A percentile compares a stretch with the other conserved stretches of the same genome.
Conservation (phyloP, 2,329 filamentous ascomycete genomes). For the Beauveria asiatica region DNA sequence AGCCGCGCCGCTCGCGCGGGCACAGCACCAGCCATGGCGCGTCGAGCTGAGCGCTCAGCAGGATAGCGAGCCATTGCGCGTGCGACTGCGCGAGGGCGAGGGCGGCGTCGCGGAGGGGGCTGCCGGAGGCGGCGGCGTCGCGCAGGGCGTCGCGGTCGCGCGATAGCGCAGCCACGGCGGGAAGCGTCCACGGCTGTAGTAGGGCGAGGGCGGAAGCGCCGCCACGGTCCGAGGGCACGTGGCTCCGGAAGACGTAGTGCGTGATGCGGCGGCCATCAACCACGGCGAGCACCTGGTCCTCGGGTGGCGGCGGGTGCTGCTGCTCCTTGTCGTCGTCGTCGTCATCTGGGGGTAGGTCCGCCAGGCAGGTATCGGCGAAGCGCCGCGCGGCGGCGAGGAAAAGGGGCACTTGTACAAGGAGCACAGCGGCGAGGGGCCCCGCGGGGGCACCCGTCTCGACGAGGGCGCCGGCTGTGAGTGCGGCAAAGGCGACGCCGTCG, state of each 20-base stretch:
- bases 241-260: not conserved
- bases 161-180: not conserved
- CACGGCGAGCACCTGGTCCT: constrained; percentile 1
- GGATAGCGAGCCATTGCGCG: constrained; percentile 6
- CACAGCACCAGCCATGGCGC: not conserved
- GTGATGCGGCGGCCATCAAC: constrained; percentile 4
- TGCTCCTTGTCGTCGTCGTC: not conserved
- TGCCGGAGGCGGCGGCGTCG: not conserved
- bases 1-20: not conserved
- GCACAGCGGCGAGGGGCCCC: not conserved
- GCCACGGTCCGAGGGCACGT: not conserved
- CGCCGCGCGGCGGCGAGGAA: constrained; percentile 1
- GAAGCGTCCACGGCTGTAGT: constrained; percentile 7
- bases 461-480: constrained; percentile 3
- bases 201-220: constrained; percentile 4
- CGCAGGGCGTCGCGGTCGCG: not conserved
- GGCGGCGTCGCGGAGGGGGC: not conserved
- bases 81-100: not conserved
- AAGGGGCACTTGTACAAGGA: not conserved
- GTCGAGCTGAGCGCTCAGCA: constrained; percentile 2
- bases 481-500: constrained; percentile 4
- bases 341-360: not conserved
- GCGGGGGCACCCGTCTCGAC: constrained; percentile 3
- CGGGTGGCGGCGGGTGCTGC: not conserved
- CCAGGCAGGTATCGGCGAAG: constrained; percentile 1